phyloP scores from a whole-genome alignment of 148 eudicot species.

The Talinum fruticosum region DNA sequence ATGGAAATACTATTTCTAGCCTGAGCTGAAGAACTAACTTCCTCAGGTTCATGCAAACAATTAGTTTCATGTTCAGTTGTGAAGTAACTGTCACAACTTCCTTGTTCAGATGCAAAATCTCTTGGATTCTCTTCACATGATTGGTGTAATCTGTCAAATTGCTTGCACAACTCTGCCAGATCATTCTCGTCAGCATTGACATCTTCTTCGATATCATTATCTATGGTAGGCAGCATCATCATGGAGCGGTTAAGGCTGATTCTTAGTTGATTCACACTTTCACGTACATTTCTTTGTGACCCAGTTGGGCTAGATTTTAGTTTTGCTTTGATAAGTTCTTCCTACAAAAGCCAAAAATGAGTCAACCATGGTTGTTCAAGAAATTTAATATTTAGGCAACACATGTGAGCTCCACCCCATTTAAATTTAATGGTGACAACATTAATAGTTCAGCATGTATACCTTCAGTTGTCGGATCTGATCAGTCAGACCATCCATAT shows the following conservation, averaged over 20 bases:
- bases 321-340: conserved; percentile 79
- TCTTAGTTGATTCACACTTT: conserved; percentile 78
- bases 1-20: conserved; percentile 35
- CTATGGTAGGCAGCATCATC: conserved; percentile 57
- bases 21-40: conserved; percentile 43
- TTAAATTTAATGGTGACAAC: neutral
- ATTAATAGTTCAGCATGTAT: conserved; percentile 4
- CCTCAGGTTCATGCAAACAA: conserved; percentile 63
- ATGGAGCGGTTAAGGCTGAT: conserved; percentile 85
- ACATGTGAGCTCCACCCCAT: neutral
- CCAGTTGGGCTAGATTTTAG: conserved; percentile 43
- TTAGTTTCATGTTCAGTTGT: conserved; percentile 69
- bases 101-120: conserved; percentile 58
- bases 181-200: conserved; percentile 54
- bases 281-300: conserved; percentile 53
- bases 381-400: neutral
- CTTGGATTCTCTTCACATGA: conserved; percentile 44
- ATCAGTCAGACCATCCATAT: conserved; percentile 89
- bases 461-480: conserved; percentile 94
- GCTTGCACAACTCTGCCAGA: conserved; percentile 56
- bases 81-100: conserved; percentile 63
- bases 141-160: conserved; percentile 47
- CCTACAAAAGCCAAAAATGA: conserved; percentile 38
- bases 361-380: neutral
- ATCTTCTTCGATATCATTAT: conserved; percentile 53